Evolutionary conservation across 108 stramenopile genomes (phyloP).

Genomic region (Skeletonema tropicum): DNA sequence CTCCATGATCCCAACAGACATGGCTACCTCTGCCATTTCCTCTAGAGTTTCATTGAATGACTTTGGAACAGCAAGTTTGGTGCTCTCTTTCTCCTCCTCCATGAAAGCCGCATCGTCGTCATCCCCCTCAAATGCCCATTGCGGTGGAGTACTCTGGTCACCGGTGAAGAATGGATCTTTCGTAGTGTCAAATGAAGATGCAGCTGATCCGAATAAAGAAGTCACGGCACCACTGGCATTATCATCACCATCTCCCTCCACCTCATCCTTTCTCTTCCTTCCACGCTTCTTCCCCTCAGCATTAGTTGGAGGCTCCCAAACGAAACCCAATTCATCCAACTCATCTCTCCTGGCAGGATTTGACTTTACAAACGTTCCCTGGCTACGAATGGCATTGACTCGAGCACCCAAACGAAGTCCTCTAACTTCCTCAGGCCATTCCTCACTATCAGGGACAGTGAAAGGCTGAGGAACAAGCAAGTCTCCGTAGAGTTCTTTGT

Average conservation of each 20-base stretch:
- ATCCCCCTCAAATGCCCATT: constrained; percentile 74
- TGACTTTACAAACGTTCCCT: constrained; percentile 86
- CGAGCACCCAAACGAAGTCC: constrained; percentile 83
- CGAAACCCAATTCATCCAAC: constrained; percentile 83
- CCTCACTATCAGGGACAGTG: constrained; percentile 68
- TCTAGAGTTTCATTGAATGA: constrained; percentile 63
- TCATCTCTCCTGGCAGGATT: constrained; percentile 65
- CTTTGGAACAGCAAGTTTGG: constrained; percentile 46
- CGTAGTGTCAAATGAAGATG: constrained; percentile 20
- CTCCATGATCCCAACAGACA: constrained; percentile 72
- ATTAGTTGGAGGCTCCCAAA: constrained; percentile 72
- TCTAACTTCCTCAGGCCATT: constrained; percentile 83
- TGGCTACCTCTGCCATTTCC: constrained; percentile 65
- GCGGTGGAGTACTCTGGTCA: constrained; percentile 52
- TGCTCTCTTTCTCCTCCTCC: constrained; percentile 54
- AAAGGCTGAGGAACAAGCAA: constrained; percentile 89
- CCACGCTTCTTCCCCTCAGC: constrained; percentile 63
- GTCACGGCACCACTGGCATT: constrained; percentile 17
- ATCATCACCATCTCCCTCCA: constrained; percentile 37
- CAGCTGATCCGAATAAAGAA: constrained; percentile 30
- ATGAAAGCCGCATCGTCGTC: constrained; percentile 42
- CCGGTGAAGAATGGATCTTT: constrained; percentile 49
- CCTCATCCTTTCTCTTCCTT: constrained; percentile 64
- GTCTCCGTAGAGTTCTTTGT: constrained; percentile 87
- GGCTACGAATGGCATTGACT: constrained; percentile 90